Conservation (phyloP, 495 filamentous ascomycete species). For the Penicillium simplicissimum region DNA sequence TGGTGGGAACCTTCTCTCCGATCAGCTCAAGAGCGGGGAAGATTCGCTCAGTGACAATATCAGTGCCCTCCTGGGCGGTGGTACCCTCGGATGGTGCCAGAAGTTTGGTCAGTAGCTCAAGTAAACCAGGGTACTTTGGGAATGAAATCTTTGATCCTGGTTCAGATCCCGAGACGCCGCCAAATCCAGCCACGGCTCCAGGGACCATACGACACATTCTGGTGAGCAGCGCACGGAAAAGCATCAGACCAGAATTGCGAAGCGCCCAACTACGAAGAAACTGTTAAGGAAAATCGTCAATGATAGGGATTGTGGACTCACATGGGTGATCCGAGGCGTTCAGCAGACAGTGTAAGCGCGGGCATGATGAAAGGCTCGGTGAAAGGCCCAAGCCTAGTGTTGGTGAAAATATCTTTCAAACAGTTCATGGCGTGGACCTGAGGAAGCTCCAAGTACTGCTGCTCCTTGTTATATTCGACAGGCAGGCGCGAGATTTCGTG, state of each 20-base stretch:
- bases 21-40: slow-evolving; percentile 90
- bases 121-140: slow-evolving; percentile 69
- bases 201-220: slow-evolving; percentile 51
- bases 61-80: slow-evolving; percentile 39
- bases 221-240: slow-evolving; percentile 80
- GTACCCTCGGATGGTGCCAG: slow-evolving; percentile 50
- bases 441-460: slow-evolving; percentile 63
- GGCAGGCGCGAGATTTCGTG: slow-evolving; percentile 57
- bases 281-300: slow-evolving; percentile 17
- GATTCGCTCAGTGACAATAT: slow-evolving; percentile 63
- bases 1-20: slow-evolving; percentile 47
- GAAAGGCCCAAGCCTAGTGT: slow-evolving; percentile 62
- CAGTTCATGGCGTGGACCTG: slow-evolving; percentile 96
- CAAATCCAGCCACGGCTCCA: slow-evolving; percentile 39
- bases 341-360: slow-evolving; percentile 72
- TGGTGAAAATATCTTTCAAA: slow-evolving; percentile 82
- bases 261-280: slow-evolving; percentile 72
- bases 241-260: slow-evolving; percentile 86
- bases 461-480: slow-evolving; percentile 43
- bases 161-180: slow-evolving; percentile 45
- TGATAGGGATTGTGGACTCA: slow-evolving; percentile 25
- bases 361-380: slow-evolving; percentile 70
- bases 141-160: slow-evolving; percentile 46
- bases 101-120: slow-evolving; percentile 66
- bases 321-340: slow-evolving; percentile 65